Evolutionary conservation across 257 asterid species (phyloP), one percentile per base, ranked within the genome.

Genomic region (Capsicum baccatum): DNA sequence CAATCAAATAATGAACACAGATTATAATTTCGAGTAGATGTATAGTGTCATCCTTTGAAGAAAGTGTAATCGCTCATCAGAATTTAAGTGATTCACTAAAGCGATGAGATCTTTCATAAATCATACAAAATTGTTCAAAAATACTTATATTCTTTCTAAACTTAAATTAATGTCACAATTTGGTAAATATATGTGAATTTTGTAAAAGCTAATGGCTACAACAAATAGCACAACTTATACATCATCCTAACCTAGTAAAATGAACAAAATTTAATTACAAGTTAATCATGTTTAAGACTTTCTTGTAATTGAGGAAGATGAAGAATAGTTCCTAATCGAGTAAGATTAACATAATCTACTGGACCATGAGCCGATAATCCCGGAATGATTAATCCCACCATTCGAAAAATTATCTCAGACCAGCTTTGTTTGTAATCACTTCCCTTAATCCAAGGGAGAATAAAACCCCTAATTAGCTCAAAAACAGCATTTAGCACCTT

Each of bases 381-480:
- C 0, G 97, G 97, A 63, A 85, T 59, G 13, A 83, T 6, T 54
- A 93, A 39, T 19, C 92, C 95, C 2, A 81, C 70, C 79, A 88
- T 5, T 83, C 96, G 89, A 66, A 85, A 88, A 33, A 89, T 16
- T 81, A 39, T 91, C 89, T 86, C 78, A 1, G 88, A 37, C 90
- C 91, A 88, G 8, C 92, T 87, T 88, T 93, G 94, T 74, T 50
- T 84, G 19, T 92, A 94, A 37, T 91, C 96, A 44, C 3, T 33
- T 0, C 98, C 98, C 56, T 84, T 67, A 6, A 55, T 86, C 86
- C 86, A 83, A 2, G 97, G 94, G 50, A 93, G 78, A 5, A 90
- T 56, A n/a, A 88, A 92, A 67, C 94, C 79, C 85, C 98, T 89
- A 13, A 92, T 85, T 74, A 94, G 58, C 93, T 93, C 94, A 60